These are phyloP conservation scores for Torulaspora delbrueckii DNA, from an alignment of 805 yeast species.

Conservation along the genomic window DNA sequence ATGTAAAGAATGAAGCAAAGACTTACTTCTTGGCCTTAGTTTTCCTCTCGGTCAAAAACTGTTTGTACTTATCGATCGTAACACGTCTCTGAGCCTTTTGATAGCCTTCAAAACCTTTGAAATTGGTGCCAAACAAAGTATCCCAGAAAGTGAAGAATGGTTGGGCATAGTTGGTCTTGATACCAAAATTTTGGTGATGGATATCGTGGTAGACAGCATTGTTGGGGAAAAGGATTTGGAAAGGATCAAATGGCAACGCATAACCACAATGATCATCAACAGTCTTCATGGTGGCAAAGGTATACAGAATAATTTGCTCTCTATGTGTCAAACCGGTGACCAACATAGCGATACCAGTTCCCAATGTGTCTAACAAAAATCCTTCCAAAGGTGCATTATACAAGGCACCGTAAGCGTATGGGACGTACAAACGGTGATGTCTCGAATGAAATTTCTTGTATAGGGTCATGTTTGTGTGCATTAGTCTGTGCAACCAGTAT, in stretches of 20 bases:
- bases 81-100: conserved; percentile 59
- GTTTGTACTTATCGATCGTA: conserved; percentile 60
- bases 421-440: conserved; percentile 91
- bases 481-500: conserved; percentile 77
- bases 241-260: conserved; percentile 82
- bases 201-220: conserved; percentile 95
- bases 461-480: conserved; percentile 76
- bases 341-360: conserved; percentile 79
- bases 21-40: conserved; percentile 19
- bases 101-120: conserved; percentile 56
- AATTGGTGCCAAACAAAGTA: conserved; percentile 61
- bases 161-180: conserved; percentile 88
- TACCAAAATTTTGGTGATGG: conserved; percentile 95
- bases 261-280: conserved; percentile 99
- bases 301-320: conserved; percentile 67
- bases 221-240: conserved; percentile 89
- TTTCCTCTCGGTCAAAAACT: conserved; percentile 45
- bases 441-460: conserved; percentile 86
- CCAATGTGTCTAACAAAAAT: conserved; percentile 81
- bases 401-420: conserved; percentile 94
- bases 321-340: conserved; percentile 63
- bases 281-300: conserved; percentile 91
- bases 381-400: conserved; percentile 96
- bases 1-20: conserved; percentile 5
- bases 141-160: conserved; percentile 98